Evolutionary conservation across 2,329 filamentous ascomycete genomes (phyloP).

Genomic region (Aspergillus caelatus): DNA sequence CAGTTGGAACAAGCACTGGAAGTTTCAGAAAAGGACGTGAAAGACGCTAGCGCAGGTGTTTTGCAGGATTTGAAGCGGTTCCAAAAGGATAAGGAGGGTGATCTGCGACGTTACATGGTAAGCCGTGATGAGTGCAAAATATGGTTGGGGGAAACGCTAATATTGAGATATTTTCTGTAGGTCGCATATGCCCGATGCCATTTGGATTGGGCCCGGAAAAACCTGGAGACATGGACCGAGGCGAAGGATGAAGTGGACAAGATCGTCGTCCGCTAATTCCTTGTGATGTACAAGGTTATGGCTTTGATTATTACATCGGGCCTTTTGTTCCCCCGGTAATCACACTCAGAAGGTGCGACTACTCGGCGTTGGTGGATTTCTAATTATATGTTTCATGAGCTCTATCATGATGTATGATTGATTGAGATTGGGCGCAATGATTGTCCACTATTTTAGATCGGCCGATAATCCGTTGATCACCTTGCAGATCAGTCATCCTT

Average conservation of each 20-base stretch:
- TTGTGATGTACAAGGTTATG: background rate
- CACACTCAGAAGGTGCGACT: background rate
- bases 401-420: background rate
- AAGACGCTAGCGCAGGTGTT: constrained; percentile 86
- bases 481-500: background rate
- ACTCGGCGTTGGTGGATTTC: constrained; percentile 9
- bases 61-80: constrained; percentile 89
- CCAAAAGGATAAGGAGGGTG: constrained; percentile 93
- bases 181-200: constrained; percentile 90
- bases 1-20: constrained; percentile 89
- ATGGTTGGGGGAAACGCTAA: constrained; percentile 13
- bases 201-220: constrained; percentile 91
- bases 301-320: background rate
- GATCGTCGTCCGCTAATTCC: constrained; percentile 59
- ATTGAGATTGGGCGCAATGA: background rate
- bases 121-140: constrained; percentile 35
- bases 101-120: constrained; percentile 94
- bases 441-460: background rate
- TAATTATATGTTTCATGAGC: constrained; percentile 2
- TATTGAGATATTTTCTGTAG: constrained; percentile 49
- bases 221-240: constrained; percentile 89
- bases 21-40: constrained; percentile 87
- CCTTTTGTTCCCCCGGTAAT: background rate
- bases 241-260: constrained; percentile 84
- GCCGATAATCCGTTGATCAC: background rate